Base-by-base conservation (phyloP, 352 stramenopile genomes). In the Globisporangium echinulatum region DNA sequence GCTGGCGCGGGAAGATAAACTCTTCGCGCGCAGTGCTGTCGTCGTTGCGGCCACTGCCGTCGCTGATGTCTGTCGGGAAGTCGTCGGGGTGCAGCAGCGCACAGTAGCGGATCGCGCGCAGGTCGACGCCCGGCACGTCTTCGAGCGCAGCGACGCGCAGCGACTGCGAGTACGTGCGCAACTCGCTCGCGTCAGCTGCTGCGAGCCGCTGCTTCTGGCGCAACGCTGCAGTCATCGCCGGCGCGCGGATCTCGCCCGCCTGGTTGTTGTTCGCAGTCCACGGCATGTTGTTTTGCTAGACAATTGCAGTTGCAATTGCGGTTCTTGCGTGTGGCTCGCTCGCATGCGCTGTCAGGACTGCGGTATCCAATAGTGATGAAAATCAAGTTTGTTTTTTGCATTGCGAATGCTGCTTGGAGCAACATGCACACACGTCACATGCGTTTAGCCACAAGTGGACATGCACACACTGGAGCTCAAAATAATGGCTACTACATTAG, bases 191-290 rank as follows among this genome's bases (percentile, higher is more conserved):
- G 25, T 64, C 56, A 25, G 25, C 25, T 33, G n/a, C 17, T 38
- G 74, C 54, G 43, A 67, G 55, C 50, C 72, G 69, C 58, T 84
- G 66, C 59, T 88, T 69, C 50, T 75, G 69, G 47, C 70, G 72
- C 49, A 88, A 58, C 14, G 71, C 79, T 13, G 82, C 71, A 36
- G 79, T 70, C 25, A 89, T 82, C 61, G 80, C 80, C 9, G 84
- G 84, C 58, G 83, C 79, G 63, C 84, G 84, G 63, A 94, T 79
- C 61, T 88, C 77, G 44, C 85, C 82, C 11, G 82, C 82, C 13
- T 83, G 85, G 62, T 94, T 94, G 71, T 92, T 94, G 80, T 82
- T 92, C 19, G 85, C 82, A 51, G 87, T 85, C 84, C 82, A 94
- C 54, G 80, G 80, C 85, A 94, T 94, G 43, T 40, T 61, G 15